Evolutionary conservation across 768 basidiomycete genomes (phyloP), one percentile per base, ranked within the genome.

Genomic region (Gautieria morchelliformis): DNA sequence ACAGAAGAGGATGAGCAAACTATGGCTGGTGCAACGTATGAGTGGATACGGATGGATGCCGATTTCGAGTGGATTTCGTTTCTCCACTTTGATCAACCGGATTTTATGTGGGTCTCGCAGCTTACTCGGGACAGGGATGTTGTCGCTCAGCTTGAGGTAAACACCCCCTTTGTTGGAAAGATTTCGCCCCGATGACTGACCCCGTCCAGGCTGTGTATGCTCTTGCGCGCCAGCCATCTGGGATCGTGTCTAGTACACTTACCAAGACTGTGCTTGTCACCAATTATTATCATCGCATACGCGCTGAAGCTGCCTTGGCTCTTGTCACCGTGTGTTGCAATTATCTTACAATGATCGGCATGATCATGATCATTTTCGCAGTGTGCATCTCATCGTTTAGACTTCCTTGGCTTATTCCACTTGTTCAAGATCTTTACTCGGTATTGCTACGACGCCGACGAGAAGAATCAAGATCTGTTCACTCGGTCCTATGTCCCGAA

Each of bases 51-150:
- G 61, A 90, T 98, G 79, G 96, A 99, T 66, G 93, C 96, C 15
- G 96, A 99, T 68, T 94, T 96, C 69, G 96, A 99, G 72, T 99
- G 96, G 96, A 89, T 98, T 55, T 88, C 91, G n/a, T 79, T 79
- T 40, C 81, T 97, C 60, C 84, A 83, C 61, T 98, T 95, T 61
- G 89, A 94, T 52, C 93, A 97, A 72, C 92, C 91, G 44, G 93
- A 94, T 73, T 98, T 93, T 66, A 95, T 95, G 91, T 99, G 94
- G 93, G 89, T 95, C 20, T 91, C 87, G 41, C 96, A 98, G 68
- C 74, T 99, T 52, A 92, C 95, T 70, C 78, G 93, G 56, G 96
- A 99, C 70, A 76, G 93, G 60, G 96, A 99, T 71, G 94, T 99
- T 39, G 87, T 97, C 20, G 96, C 95, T 1, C 96, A 99, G 69